Conservation (phyloP, 805 yeast genomes). For the Cyberlindnera lachancei region DNA sequence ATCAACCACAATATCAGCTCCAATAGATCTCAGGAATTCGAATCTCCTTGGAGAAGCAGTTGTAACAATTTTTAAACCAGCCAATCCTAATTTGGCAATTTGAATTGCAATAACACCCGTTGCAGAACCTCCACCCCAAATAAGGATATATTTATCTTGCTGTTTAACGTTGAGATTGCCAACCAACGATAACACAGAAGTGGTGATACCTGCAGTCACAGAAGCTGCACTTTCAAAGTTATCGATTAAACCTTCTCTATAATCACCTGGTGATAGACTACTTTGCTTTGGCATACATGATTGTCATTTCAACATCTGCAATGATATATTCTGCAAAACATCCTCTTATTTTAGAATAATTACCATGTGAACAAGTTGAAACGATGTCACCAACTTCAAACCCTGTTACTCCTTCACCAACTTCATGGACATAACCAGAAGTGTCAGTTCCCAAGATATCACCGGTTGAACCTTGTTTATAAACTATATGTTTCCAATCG, state of each 20-base stretch:
- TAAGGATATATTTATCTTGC: slow-evolving; percentile 33
- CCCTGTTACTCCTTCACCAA: slow-evolving; percentile 35
- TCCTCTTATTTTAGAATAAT: slow-evolving; percentile 40
- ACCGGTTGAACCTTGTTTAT: slow-evolving; percentile 36
- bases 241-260: slow-evolving; percentile 32
- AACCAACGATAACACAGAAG: slow-evolving; percentile 43
- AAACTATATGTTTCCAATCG: slow-evolving; percentile 56
- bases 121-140: slow-evolving; percentile 68
- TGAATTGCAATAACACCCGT: slow-evolving; percentile 55
- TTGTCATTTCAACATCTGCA: slow-evolving; percentile 33
- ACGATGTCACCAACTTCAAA: slow-evolving; percentile 52
- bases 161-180: slow-evolving; percentile 37
- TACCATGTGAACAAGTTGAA: slow-evolving; percentile 49
- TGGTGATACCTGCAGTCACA: slow-evolving; percentile 33
- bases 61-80: slow-evolving; percentile 35
- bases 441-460: slow-evolving; percentile 52
- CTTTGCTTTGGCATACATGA: slow-evolving; percentile 22
- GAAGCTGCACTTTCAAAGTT: slow-evolving; percentile 63
- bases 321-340: slow-evolving; percentile 50
- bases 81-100: slow-evolving; percentile 41
- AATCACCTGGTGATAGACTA: slow-evolving; percentile 18
- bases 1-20: slow-evolving; percentile 48
- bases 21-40: slow-evolving; percentile 33
- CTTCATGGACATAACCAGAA: slow-evolving; percentile 48
- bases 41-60: slow-evolving; percentile 44